Conservation (phyloP, 257 asterid species). For the Solanum neorickii region DNA sequence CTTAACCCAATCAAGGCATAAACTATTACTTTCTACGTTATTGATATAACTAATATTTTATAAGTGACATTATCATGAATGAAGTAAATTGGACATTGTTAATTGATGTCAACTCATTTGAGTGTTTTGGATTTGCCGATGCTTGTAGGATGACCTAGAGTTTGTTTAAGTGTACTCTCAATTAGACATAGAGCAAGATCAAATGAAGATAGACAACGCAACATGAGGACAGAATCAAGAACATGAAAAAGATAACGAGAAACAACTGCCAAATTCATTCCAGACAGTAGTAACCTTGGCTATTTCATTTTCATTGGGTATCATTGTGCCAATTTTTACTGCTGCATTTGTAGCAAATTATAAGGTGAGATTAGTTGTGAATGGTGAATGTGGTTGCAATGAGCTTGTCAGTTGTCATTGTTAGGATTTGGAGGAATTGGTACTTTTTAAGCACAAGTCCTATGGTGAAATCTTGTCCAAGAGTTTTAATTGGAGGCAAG, state of each 20-base stretch:
- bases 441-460: conserved; percentile 40
- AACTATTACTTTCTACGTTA: too few species aligned
- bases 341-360: conserved; percentile 35
- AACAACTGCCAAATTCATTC: conserved; percentile 42
- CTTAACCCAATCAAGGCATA: too few species aligned
- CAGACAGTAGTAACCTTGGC: conserved; percentile 51
- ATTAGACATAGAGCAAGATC: conserved; percentile 47
- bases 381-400: conserved; percentile 23
- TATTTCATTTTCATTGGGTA: conserved; percentile 44
- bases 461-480: conserved; percentile 25
- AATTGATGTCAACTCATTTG: too few species aligned
- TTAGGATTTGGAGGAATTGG: conserved; percentile 41
- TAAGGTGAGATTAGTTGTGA: conserved; percentile 26
- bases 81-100: too few species aligned
- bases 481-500: conserved; percentile 60
- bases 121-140: conserved; percentile 16
- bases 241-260: neutral
- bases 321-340: conserved; percentile 39
- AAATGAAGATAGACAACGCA: conserved; percentile 27
- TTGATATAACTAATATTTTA: too few species aligned
- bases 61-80: too few species aligned
- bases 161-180: conserved; percentile 55
- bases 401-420: conserved; percentile 39
- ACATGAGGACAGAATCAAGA: neutral
- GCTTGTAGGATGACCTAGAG: conserved; percentile 72